Conservation (phyloP, 306 rosid species). For the Crotalaria pallida region DNA sequence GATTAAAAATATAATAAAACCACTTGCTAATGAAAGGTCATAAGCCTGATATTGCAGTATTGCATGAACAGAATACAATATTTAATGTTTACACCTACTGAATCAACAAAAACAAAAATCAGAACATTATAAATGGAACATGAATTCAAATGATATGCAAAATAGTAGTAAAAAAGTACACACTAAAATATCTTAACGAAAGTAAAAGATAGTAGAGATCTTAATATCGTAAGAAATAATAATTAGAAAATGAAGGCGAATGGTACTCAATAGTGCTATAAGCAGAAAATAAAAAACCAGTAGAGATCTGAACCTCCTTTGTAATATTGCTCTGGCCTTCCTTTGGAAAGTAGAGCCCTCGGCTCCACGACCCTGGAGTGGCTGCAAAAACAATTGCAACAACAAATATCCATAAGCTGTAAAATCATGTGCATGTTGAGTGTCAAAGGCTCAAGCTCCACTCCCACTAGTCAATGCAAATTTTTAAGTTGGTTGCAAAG, state of each 20-base stretch:
- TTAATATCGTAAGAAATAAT: slow-evolving; percentile 5
- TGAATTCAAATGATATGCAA: neutral
- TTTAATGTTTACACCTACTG: neutral
- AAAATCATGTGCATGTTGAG: neutral
- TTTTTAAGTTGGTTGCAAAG: neutral
- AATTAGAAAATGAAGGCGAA: neutral
- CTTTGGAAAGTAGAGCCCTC: slow-evolving; percentile 60
- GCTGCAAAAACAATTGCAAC: slow-evolving; percentile 49
- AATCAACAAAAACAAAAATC: neutral
- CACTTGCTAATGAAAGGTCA: neutral
- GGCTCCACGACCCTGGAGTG: slow-evolving; percentile 55
- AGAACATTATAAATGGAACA: neutral
- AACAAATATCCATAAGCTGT: neutral
- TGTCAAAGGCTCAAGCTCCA: neutral
- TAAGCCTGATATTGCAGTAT: slow-evolving; percentile 2
- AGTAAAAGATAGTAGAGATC: neutral
- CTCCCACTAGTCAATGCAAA: neutral
- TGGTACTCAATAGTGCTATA: neutral
- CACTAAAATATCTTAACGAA: neutral
- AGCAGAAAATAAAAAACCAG: slow-evolving; percentile 1
- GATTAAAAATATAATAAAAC: neutral
- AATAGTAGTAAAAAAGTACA: neutral
- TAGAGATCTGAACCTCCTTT: slow-evolving; percentile 56
- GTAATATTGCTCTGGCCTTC: slow-evolving; percentile 46
- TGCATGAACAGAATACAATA: neutral